Evolutionary conservation across 1,284 basidiomycete species (phyloP), one percentile per base, ranked within the genome.

Genomic region (Sporisorium exsertum): DNA sequence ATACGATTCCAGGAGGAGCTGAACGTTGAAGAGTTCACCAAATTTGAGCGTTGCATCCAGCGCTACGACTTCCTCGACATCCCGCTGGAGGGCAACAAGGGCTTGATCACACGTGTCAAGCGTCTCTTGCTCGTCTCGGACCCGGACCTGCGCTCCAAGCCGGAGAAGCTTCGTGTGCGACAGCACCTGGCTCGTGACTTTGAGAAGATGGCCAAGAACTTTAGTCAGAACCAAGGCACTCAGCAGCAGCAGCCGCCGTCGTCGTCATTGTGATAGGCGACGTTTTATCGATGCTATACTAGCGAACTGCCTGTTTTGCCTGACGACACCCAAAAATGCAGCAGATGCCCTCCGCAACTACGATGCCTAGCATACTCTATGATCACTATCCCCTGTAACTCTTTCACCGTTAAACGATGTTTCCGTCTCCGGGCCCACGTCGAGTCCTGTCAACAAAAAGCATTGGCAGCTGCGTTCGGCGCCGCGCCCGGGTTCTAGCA

Each of bases 21-120:
- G 7, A 52, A 65, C 58, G 35, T 52, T 1, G 72, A 68, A 13
- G 80, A 83, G 26, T 73, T 82, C 12, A 46, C 63, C 32, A 80
- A 80, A 53, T 81, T 82, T 45, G 81, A 82, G 22, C 70, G 65
- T 12, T 79, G 79, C 59, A 77, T 79, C 33, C 80, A 81, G 43
- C 76, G 80, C 43, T 83, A 83, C 58, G 81, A 83, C 54, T 78
- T 70, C 13, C 53, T 81, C 35, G 81, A 83, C 24, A 81, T 83
- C 33, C 77, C 72, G 10, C 54, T 83, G 15, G 80, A 83, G 43
- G 81, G 81, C 15, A 74, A 70, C 18, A 71, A 72, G 40, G 81
- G 81, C 7, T 54, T 83, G 42, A 68, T 83, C 54, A 82, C 78
- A n/a, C 57, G 81, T 2, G 80, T 83, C 49, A 81, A 79, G 62